Conservation (phyloP, 345 rosid species). For the Syzygium grande region DNA sequence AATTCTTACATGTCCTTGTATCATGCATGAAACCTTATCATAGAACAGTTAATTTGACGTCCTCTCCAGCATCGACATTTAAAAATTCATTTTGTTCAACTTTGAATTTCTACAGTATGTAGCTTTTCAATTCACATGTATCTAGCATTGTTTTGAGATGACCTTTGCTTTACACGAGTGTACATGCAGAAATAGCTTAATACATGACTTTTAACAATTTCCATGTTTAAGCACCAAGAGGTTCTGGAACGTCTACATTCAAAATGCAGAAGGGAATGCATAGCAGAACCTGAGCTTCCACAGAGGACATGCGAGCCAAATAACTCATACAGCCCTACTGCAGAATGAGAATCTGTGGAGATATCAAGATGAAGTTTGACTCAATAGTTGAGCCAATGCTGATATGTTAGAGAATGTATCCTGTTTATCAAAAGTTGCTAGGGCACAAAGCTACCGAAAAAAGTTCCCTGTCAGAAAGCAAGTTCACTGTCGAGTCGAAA, state of each 20-base stretch:
- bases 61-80: background rate
- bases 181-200: background rate
- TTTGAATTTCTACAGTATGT: background rate
- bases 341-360: background rate
- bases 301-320: background rate
- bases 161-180: background rate
- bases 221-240: background rate
- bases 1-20: background rate
- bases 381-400: background rate
- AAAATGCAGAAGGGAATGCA: background rate
- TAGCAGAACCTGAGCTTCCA: background rate
- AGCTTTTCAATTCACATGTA: background rate
- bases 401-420: background rate
- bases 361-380: background rate
- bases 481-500: background rate
- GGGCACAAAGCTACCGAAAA: background rate
- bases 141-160: background rate
- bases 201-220: background rate
- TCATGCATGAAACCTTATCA: background rate
- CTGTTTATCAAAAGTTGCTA: background rate
- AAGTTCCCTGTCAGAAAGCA: background rate
- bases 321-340: background rate
- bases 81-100: background rate
- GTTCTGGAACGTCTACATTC: background rate
- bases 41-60: background rate